These are phyloP conservation scores for Endocarpon pusillum DNA, from an alignment of 495 filamentous ascomycete species.

Conservation along the genomic window DNA sequence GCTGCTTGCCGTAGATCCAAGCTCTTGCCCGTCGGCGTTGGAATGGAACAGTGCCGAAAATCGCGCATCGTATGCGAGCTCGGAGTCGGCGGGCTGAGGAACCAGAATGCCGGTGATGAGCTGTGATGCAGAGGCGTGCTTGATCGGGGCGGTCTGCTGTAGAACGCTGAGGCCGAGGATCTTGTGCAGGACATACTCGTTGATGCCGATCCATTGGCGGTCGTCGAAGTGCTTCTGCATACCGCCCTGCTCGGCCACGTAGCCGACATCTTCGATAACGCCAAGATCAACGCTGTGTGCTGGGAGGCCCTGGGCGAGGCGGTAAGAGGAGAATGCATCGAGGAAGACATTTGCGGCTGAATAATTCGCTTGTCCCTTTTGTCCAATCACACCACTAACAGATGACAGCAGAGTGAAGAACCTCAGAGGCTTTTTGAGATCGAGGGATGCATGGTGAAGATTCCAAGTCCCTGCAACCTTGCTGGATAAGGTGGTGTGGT, in stretches of 20 bases:
- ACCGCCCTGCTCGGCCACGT: constrained; percentile 1
- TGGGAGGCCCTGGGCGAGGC: constrained; percentile 8
- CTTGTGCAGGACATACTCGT: constrained; percentile 14
- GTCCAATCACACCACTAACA: constrained; percentile 11
- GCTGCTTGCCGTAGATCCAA: no score
- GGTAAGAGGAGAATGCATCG: constrained; percentile 13
- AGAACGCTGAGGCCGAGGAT: constrained; percentile 17
- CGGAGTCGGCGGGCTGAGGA: not conserved
- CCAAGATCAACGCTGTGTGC: constrained; percentile 18
- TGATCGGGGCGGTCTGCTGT: constrained; percentile 10
- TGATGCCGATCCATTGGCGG: constrained; percentile 14
- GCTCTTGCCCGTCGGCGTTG: not conserved
- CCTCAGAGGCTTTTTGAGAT: constrained; percentile 11
- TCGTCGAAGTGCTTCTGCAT: not conserved
- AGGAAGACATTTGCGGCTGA: constrained; percentile 15
- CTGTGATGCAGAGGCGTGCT: not conserved
- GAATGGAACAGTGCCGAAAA: not conserved
- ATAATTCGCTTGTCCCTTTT: constrained; percentile 13
- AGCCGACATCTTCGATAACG: constrained; percentile 12
- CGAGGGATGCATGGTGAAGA: constrained; percentile 6
- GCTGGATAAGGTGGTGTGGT: constrained; percentile 12
- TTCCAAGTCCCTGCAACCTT: constrained; percentile 27
- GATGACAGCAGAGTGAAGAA: constrained; percentile 28
- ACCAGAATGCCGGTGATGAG: constrained; percentile 8
- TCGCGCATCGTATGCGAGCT: not conserved